Conservation (phyloP, 371 early-diverging fungal genomes). For the Rhizopus microsporus region DNA sequence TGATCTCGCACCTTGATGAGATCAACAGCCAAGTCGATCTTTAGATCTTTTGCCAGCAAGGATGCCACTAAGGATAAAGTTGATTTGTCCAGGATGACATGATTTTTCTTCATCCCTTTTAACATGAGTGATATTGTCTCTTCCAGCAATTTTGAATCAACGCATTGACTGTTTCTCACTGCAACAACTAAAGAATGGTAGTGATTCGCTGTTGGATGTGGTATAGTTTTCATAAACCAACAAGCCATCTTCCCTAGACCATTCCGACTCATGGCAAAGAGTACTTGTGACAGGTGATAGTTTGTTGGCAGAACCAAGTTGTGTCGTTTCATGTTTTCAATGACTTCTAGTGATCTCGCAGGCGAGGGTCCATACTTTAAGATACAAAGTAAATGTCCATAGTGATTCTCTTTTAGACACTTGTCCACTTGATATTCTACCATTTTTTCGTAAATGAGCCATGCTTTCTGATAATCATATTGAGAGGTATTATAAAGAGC, state of each 20-base stretch:
- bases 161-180: conserved; percentile 9
- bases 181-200: conserved; percentile 40
- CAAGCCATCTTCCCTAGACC: conserved; percentile 28
- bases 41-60: conserved; percentile 19
- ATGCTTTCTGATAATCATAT: conserved; percentile 28
- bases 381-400: conserved; percentile 38
- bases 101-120: conserved; percentile 22
- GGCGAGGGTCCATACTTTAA: conserved; percentile 33
- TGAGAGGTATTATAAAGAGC: conserved; percentile 33
- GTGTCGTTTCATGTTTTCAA: conserved; percentile 33
- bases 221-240: conserved; percentile 19
- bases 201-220: conserved; percentile 19
- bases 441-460: conserved; percentile 43
- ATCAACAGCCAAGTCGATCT: conserved; percentile 16
- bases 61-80: conserved; percentile 35
- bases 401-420: conserved; percentile 35
- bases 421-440: conserved; percentile 23
- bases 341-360: conserved; percentile 24
- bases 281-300: conserved; percentile 31
- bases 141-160: conserved; percentile 5
- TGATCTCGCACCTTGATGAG: conserved; percentile 33
- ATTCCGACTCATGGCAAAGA: conserved; percentile 37
- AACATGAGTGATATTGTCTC: conserved; percentile 23
- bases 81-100: conserved; percentile 18
- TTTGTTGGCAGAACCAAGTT: background rate